These are phyloP conservation scores for Lasiodiplodia citricola DNA, from an alignment of 2,329 filamentous ascomycete genomes.

Conservation along the genomic window DNA sequence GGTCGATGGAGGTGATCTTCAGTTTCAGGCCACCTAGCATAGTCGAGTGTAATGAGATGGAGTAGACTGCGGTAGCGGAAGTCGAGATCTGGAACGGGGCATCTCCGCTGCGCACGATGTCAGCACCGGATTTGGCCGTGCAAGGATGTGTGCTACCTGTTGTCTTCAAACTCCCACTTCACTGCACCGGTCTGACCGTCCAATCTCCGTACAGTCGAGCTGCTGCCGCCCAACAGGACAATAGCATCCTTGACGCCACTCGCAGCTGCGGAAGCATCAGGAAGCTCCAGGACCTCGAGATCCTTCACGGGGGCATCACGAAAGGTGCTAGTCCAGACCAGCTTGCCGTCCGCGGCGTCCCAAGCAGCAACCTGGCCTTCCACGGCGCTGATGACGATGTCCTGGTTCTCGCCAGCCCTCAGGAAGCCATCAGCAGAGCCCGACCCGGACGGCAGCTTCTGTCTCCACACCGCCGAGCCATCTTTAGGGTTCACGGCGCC, in stretches of 20 bases:
- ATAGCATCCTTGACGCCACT: conserved; percentile 69
- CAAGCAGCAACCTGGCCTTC: conserved; percentile 76
- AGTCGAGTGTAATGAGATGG: conserved; percentile 74
- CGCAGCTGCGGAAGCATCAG: conserved; percentile 57
- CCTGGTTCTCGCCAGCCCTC: conserved; percentile 77
- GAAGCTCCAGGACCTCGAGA: conserved; percentile 77
- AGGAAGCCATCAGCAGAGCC: conserved; percentile 53
- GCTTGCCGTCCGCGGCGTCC: conserved; percentile 81
- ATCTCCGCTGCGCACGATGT: conserved; percentile 61
- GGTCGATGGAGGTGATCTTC: conserved; percentile 76
- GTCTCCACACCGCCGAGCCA: conserved; percentile 85
- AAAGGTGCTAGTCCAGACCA: conserved; percentile 74
- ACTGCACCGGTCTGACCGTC: conserved; percentile 73
- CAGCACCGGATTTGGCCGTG: conserved; percentile 26
- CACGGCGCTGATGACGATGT: conserved; percentile 75
- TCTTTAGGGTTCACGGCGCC: conserved; percentile 89
- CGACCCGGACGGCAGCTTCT: conserved; percentile 63
- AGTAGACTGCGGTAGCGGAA: conserved; percentile 72
- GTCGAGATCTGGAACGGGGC: conserved; percentile 75
- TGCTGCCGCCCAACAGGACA: conserved; percentile 65
- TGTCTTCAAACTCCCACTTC: conserved; percentile 78
- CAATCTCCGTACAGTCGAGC: conserved; percentile 70
- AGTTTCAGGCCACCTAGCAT: conserved; percentile 73
- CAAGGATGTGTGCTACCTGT: conserved; percentile 47
- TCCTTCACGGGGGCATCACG: conserved; percentile 64